Evolutionary conservation across 2,329 filamentous ascomycete species (phyloP), one percentile per base, ranked within the genome.

Genomic region (Fonsecaea multimorphosa): DNA sequence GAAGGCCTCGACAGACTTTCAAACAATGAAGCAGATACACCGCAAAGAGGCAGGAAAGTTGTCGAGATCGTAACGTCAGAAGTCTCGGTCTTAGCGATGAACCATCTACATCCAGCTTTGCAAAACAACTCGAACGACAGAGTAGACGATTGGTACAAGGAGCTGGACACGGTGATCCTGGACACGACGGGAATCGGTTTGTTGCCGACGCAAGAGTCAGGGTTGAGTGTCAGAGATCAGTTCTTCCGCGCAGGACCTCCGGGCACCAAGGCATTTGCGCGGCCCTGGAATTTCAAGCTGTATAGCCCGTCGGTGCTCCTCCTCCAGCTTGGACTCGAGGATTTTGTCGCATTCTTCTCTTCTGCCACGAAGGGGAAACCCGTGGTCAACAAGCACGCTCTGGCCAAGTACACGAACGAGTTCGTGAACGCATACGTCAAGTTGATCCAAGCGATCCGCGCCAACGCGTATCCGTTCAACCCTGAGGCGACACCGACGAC

Each of bases 231-330:
- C 51, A 44, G 31, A 71, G 69, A 68, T 29, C 38, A 66, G 7
- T 71, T 67, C 61, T 71, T 69, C 60, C 67, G 69, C 9, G 63
- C 67, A 27, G 73, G 73, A 40, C 68, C 74, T 69, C 69, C 72
- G 27, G 74, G 71, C 2, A 75, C 76, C 27, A 60, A 70, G 6
- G 74, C 76, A 57, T 78, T 74, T 46, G 53, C 66, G 5, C 72
- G 74, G 27, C 71, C 75, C 22, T 78, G 78, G 77, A 65, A 70
- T n/a, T 79, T 79, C 59, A 66, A 72, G 56, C 64, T 67, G n/a
- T 75, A 77, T 63, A 59, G 72, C 22, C 77, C 77, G 27, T 74
- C 76, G 67, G 71, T 77, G 16, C 72, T 79, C 63, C 73, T 77
- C 69, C 38, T 71, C 8, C 64, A 69, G 54, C 56, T 65, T 51